Conservation (phyloP, 768 basidiomycete genomes). For the Hysterangium stoloniferum region DNA sequence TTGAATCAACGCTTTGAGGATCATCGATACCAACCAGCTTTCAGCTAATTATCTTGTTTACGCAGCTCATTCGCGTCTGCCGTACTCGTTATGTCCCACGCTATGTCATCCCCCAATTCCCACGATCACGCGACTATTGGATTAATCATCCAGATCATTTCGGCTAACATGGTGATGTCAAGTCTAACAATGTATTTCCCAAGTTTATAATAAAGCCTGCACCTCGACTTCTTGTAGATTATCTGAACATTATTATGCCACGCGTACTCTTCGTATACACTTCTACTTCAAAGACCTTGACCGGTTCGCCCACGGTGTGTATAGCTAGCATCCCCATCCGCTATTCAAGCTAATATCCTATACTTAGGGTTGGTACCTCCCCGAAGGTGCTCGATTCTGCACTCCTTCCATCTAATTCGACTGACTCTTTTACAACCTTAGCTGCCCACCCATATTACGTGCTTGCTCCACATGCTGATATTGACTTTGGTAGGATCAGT, state of each 20-base stretch:
- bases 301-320: slow-evolving; percentile 42
- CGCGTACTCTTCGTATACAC: slow-evolving; percentile 67
- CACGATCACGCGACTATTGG: too few relatives aligned
- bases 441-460: slow-evolving; percentile 66
- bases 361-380: slow-evolving; percentile 64
- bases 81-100: too few relatives aligned
- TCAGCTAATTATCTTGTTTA: too few relatives aligned
- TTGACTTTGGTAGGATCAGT: slow-evolving; percentile 35
- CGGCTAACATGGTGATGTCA: background rate
- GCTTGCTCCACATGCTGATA: slow-evolving; percentile 38
- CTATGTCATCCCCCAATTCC: too few relatives aligned
- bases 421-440: slow-evolving; percentile 1
- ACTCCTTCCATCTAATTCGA: background rate
- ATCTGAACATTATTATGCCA: too few relatives aligned
- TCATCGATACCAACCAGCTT: too few relatives aligned
- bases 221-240: too few relatives aligned
- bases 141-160: too few relatives aligned
- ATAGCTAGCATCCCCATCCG: too few relatives aligned
- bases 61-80: too few relatives aligned
- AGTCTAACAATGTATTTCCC: background rate
- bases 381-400: slow-evolving; percentile 34
- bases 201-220: background rate
- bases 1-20: too few relatives aligned
- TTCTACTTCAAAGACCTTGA: slow-evolving; percentile 51
- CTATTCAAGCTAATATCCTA: background rate